Evolutionary conservation across 768 basidiomycete genomes (phyloP).

Genomic region (Kockovaella imperatae): DNA sequence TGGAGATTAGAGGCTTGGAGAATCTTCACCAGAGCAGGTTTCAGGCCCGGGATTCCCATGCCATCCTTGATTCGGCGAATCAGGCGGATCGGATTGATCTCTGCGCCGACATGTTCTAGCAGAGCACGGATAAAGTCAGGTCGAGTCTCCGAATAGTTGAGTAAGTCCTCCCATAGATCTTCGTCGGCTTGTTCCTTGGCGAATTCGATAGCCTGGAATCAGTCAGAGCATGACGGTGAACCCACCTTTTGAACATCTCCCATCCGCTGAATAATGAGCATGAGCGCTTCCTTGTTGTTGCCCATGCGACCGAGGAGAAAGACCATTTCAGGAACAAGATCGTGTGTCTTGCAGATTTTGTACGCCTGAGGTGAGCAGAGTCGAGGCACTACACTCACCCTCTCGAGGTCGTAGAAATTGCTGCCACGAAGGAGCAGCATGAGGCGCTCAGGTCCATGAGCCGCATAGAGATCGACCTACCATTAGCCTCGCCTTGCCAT

Average conservation of each 20-base stretch:
- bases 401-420: conserved; percentile 82
- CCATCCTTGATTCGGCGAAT: conserved; percentile 94
- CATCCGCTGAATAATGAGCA: conserved; percentile 86
- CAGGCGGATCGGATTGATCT: conserved; percentile 88
- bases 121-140: conserved; percentile 93
- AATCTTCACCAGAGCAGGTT: conserved; percentile 91
- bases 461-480: conserved; percentile 83
- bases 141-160: conserved; percentile 87
- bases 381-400: conserved; percentile 46
- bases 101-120: conserved; percentile 89
- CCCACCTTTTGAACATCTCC: conserved; percentile 81
- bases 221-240: conserved; percentile 3
- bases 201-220: conserved; percentile 84
- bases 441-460: conserved; percentile 66
- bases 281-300: conserved; percentile 88
- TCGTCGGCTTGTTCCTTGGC: conserved; percentile 95
- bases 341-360: conserved; percentile 69
- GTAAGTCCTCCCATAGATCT: conserved; percentile 94
- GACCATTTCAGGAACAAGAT: conserved; percentile 92
- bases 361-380: conserved; percentile 58
- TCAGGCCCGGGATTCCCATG: conserved; percentile 89
- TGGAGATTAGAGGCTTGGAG: conserved; percentile 89
- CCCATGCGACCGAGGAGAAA: conserved; percentile 96
- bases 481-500: neutral
- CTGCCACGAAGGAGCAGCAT: conserved; percentile 88